Evolutionary conservation across 352 stramenopile species (phyloP).

Genomic region (Globisporangium carolinianum): DNA sequence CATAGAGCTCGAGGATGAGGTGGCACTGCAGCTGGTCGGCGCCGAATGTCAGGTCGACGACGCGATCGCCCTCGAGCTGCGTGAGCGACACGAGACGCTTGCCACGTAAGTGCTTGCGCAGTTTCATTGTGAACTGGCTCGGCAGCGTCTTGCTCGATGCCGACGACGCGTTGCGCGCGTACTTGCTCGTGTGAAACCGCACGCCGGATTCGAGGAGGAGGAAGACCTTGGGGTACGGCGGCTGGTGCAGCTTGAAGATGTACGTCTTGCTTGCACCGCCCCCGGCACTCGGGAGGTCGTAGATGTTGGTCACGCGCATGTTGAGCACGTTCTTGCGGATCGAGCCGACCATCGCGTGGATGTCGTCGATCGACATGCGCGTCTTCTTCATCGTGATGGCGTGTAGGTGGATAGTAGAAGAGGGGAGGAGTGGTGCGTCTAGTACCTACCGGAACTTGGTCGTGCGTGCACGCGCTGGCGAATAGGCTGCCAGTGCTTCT

Average conservation of each 20-base stretch:
- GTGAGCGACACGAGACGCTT: constrained; percentile 90
- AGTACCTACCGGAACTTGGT: too few relatives aligned
- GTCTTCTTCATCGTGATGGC: constrained; percentile 63
- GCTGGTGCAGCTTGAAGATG: constrained; percentile 90
- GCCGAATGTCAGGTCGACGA: constrained; percentile 96
- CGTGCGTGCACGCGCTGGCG: too few relatives aligned
- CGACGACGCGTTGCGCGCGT: constrained; percentile 56
- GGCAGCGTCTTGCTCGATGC: constrained; percentile 65
- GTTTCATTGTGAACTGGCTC: constrained; percentile 96
- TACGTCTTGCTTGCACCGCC: constrained; percentile 87
- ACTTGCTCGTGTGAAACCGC: constrained; percentile 95
- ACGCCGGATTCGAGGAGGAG: constrained; percentile 95
- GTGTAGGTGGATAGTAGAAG: not conserved
- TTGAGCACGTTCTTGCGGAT: constrained; percentile 83
- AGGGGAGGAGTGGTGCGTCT: too few relatives aligned
- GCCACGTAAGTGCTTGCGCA: constrained; percentile 95
- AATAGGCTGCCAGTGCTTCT: too few relatives aligned
- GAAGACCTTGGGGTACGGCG: constrained; percentile 89
- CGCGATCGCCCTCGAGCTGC: constrained; percentile 93
- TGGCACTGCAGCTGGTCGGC: constrained; percentile 85
- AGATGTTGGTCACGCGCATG: constrained; percentile 96
- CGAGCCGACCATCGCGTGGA: constrained; percentile 81
- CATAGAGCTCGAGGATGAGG: constrained; percentile 97
- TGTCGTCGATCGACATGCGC: constrained; percentile 85
- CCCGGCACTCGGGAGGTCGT: constrained; percentile 80